Percentiles rank a stretch among this genome's conserved stretches.
Evolutionary conservation across 1,284 basidiomycete species (phyloP).

Genomic region (Gomphus bonarii): DNA sequence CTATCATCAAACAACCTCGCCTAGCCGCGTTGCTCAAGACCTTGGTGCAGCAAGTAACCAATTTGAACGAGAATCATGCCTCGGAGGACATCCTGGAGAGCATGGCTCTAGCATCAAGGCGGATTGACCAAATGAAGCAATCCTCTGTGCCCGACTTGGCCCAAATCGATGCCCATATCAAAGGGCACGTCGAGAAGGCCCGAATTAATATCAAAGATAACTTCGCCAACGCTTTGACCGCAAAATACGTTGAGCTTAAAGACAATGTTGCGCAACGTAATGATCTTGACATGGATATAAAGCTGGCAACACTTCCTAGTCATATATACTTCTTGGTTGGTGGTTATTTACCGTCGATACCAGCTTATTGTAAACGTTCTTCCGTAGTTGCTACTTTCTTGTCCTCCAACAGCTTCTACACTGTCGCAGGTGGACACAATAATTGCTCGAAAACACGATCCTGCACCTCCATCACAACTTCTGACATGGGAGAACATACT

Average conservation of each 20-base stretch:
- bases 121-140: constrained; percentile 41
- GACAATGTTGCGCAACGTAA: constrained; percentile 32
- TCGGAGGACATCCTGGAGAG: constrained; percentile 35
- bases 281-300: constrained; percentile 58
- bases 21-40: constrained; percentile 43
- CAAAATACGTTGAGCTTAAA: constrained; percentile 40
- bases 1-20: constrained; percentile 35
- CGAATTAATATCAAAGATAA: constrained; percentile 50
- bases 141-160: constrained; percentile 44
- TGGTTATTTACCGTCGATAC: background rate
- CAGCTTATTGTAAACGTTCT: constrained; percentile 1
- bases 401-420: constrained; percentile 36
- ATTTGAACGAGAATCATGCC: constrained; percentile 21
- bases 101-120: constrained; percentile 42
- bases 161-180: constrained; percentile 43
- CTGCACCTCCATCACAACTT: background rate
- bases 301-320: constrained; percentile 50
- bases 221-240: constrained; percentile 47
- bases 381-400: constrained; percentile 44
- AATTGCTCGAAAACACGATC: constrained; percentile 18
- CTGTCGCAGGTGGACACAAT: constrained; percentile 39
- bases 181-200: constrained; percentile 59
- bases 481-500: constrained; percentile 49
- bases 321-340: constrained; percentile 63
- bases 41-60: constrained; percentile 44